phyloP scores from a whole-genome alignment of 2,329 filamentous ascomycete genomes.

The Trichophyton rubrum region DNA sequence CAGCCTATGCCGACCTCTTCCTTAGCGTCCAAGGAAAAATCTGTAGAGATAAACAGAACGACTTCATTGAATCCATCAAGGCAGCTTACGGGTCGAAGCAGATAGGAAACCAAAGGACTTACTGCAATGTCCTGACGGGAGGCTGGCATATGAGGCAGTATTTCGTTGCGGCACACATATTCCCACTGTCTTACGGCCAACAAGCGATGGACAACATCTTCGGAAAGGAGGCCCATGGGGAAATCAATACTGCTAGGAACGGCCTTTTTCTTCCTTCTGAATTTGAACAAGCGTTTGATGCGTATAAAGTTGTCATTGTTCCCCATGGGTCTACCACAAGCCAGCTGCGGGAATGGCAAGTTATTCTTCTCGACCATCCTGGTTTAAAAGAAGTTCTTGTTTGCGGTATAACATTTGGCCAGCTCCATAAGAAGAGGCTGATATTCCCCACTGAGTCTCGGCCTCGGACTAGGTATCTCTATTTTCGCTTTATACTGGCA shows the following conservation, averaged over 20 bases:
- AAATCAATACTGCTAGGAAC: slow-evolving; percentile 8
- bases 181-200: slow-evolving; percentile 8
- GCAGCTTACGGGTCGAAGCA: neutral
- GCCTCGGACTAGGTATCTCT: neutral
- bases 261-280: neutral
- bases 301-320: neutral
- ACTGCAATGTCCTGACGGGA: neutral
- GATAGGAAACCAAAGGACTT: neutral
- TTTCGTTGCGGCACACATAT: slow-evolving; percentile 5
- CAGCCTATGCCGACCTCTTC: neutral
- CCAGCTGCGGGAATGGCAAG: neutral
- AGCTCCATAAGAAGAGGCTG: neutral
- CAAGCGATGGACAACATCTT: slow-evolving; percentile 7
- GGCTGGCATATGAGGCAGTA: neutral
- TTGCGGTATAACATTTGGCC: neutral
- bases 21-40: neutral
- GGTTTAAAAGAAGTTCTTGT: neutral
- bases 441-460: neutral
- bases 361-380: neutral
- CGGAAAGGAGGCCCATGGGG: neutral
- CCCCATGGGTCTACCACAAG: neutral
- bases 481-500: neutral
- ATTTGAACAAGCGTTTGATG: neutral
- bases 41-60: neutral
- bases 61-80: neutral